A percentile compares a stretch with the other conserved stretches of the same genome.
These are phyloP conservation scores for Suillus lakei DNA, from an alignment of 768 basidiomycete species.

Conservation along the genomic window DNA sequence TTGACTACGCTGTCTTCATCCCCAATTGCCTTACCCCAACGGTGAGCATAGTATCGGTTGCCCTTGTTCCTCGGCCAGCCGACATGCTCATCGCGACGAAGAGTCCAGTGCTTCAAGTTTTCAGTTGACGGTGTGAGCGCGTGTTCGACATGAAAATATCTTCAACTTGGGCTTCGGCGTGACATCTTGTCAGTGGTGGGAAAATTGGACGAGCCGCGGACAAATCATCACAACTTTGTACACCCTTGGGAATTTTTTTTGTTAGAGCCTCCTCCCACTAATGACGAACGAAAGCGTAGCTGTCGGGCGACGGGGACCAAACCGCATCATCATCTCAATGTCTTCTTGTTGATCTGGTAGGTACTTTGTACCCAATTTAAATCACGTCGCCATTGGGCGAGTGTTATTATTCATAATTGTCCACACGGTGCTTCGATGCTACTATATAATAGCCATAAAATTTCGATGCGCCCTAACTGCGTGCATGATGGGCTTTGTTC, in stretches of 20 bases:
- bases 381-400: too few relatives aligned
- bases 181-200: too few relatives aligned
- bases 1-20: background rate
- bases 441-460: background rate
- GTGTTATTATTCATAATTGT: background rate
- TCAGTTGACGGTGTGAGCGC: background rate
- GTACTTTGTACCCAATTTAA: too few relatives aligned
- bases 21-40: background rate
- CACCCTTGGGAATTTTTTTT: too few relatives aligned
- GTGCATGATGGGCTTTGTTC: slow-evolving; percentile 6
- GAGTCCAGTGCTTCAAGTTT: background rate
- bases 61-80: background rate
- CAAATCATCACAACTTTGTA: background rate
- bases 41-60: background rate
- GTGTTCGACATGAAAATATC: background rate
- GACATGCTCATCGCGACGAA: background rate
- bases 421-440: background rate
- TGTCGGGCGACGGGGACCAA: too few relatives aligned
- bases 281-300: too few relatives aligned
- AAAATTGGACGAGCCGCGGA: too few relatives aligned
- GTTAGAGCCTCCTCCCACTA: too few relatives aligned
- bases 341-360: too few relatives aligned
- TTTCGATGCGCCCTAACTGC: background rate
- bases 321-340: too few relatives aligned
- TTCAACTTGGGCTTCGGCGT: too few relatives aligned